Base-by-base conservation (phyloP, 768 basidiomycete species). In the Agrocybe praecox region DNA sequence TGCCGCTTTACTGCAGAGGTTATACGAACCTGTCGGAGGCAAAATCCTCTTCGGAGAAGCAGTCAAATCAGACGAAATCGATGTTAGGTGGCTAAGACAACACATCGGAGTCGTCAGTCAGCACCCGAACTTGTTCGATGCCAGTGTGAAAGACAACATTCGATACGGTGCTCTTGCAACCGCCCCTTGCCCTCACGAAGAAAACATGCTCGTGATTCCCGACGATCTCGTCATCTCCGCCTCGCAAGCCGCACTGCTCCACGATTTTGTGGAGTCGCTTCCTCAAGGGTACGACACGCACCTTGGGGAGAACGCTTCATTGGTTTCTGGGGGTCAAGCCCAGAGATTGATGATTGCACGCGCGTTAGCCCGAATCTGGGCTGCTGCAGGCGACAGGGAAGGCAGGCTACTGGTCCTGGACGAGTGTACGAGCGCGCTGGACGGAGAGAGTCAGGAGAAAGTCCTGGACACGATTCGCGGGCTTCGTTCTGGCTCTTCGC, bases 401-500 rank as follows among this genome's bases (percentile, higher is more conserved):
- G 36, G 87, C 0, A 82, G 79, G 46, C 82, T 98, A 12, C 77
- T 97, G 45, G 86, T 98, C 34, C 76, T 98, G 52, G 96, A 98
- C 69, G 96, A 98, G 69, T 97, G 95, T 68, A 98, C 96, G n/a
- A 88, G 86, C 44, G 93, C 96, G 6, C 74, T 98, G 56, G 96
- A 98, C 69, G 77, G 83, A 1, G 85, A 85, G 64, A 98, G 96
- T 72, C 90, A 96, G 74, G 80, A 81, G 1, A 87, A 83, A 17
- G 89, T 98, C 14, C 72, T 98, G 65, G 87, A 92, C 52, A 88
- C 92, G 9, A 86, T 96, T 49, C 75, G 76, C 14, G 51, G 24
- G 12, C 85, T 86, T 53, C 86, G 84, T 74, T 70, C 78, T n/a
- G 84, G 85, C 26, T 29, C 26, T 29, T 29, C 26, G 9, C 9